A percentile compares a stretch with the other conserved stretches of the same genome.
Evolutionary conservation across 228 moss, liverwort and hornwort species (phyloP).

Genomic region (Sphagnum magellanicum): DNA sequence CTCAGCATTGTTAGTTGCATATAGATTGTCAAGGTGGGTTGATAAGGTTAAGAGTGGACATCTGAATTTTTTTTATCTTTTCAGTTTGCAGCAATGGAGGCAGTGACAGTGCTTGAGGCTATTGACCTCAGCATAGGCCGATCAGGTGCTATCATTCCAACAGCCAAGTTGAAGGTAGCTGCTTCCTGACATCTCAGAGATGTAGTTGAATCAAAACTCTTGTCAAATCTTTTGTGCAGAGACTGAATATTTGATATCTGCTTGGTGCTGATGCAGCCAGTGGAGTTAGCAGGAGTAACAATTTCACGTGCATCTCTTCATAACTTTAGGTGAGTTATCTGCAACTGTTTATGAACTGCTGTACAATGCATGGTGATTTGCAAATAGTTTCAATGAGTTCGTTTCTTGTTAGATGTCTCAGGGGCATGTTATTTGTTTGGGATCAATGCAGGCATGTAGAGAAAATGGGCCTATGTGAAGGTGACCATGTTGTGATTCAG

Average conservation of each 20-base stretch:
- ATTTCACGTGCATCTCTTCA: constrained; percentile 77
- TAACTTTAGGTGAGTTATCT: constrained; percentile 60
- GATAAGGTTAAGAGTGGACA: too few relatives aligned
- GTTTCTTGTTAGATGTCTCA: too few relatives aligned
- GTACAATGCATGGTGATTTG: too few relatives aligned
- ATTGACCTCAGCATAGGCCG: constrained; percentile 88
- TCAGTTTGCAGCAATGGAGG: constrained; percentile 85
- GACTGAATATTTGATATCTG: too few relatives aligned
- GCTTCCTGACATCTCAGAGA: background rate
- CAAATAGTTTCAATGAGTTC: too few relatives aligned
- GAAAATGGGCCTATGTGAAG: constrained; percentile 76
- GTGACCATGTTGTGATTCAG: constrained; percentile 79
- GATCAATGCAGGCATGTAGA: constrained; percentile 50
- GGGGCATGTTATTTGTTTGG: too few relatives aligned
- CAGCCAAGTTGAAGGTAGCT: constrained; percentile 76
- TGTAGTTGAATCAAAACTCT: too few relatives aligned
- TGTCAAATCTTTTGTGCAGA: too few relatives aligned
- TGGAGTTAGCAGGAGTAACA: constrained; percentile 74
- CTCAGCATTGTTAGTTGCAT: background rate
- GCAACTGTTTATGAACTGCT: background rate
- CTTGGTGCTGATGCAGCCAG: constrained; percentile 43
- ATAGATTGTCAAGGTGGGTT: too few relatives aligned
- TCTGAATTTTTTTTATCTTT: background rate
- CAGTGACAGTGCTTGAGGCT: constrained; percentile 66
- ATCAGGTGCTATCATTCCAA: constrained; percentile 78